Evolutionary conservation across 257 asterid species (phyloP).

Genomic region (Fraxinus cuspidata): DNA sequence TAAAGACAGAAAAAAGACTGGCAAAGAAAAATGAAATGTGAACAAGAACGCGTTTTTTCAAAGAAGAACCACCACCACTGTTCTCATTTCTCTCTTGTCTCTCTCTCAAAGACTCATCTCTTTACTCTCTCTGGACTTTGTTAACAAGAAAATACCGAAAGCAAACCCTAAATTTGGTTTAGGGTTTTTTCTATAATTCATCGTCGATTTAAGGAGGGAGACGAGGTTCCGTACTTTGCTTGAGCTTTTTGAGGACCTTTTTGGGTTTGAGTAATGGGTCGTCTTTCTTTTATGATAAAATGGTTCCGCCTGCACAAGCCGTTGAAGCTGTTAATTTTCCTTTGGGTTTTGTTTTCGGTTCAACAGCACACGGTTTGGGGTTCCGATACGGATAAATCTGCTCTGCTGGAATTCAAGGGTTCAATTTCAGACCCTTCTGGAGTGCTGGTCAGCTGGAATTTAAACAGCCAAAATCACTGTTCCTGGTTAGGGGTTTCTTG

Average conservation of each 20-base stretch:
- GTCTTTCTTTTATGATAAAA: slow-evolving; percentile 48
- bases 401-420: slow-evolving; percentile 74
- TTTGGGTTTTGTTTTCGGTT: slow-evolving; percentile 49
- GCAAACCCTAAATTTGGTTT: slow-evolving; percentile 44
- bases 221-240: slow-evolving; percentile 31
- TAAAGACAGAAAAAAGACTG: background rate
- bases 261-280: slow-evolving; percentile 67
- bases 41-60: slow-evolving; percentile 50
- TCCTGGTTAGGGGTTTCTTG: slow-evolving; percentile 80
- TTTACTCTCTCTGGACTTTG: slow-evolving; percentile 30
- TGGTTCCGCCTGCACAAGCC: slow-evolving; percentile 54
- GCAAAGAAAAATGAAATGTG: slow-evolving; percentile 16
- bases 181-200: slow-evolving; percentile 34
- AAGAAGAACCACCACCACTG: slow-evolving; percentile 30
- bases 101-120: slow-evolving; percentile 29
- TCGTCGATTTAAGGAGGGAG: slow-evolving; percentile 10
- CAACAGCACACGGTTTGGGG: slow-evolving; percentile 39
- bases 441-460: slow-evolving; percentile 66
- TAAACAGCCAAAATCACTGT: slow-evolving; percentile 53
- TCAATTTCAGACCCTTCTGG: slow-evolving; percentile 69
- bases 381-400: slow-evolving; percentile 75
- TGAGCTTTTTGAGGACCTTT: slow-evolving; percentile 40
- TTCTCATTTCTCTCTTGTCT: slow-evolving; percentile 23
- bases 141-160: slow-evolving; percentile 30
- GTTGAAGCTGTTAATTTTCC: slow-evolving; percentile 58